A percentile compares a stretch with the other conserved stretches of the same genome.
phyloP scores from a whole-genome alignment of 208 protist genomes.

The Willaertia magna region DNA sequence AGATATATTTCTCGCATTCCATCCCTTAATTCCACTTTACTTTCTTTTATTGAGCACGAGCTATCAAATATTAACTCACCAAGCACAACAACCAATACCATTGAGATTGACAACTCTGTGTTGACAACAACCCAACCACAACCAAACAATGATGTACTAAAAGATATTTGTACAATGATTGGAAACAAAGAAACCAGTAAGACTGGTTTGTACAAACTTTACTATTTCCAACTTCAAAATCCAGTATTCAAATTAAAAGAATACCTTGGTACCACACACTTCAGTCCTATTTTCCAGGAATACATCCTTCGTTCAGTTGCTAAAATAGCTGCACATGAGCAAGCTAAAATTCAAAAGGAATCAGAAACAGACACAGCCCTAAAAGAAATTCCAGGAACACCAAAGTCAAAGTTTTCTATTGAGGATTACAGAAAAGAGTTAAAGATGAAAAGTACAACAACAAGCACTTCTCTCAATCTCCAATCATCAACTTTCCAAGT shows the following conservation, averaged over 20 bases:
- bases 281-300: conserved; percentile 17
- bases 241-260: neutral
- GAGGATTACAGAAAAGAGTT: neutral
- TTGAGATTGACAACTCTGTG: neutral
- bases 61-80: neutral
- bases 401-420: neutral
- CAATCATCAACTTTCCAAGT: too few relatives aligned
- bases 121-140: neutral
- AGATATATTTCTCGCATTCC: neutral
- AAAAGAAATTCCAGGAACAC: neutral
- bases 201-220: neutral
- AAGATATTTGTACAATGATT: neutral
- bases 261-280: neutral
- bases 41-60: conserved; percentile 21
- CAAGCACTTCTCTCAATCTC: neutral
- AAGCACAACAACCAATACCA: neutral
- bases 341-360: neutral
- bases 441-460: neutral
- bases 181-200: neutral
- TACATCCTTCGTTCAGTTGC: conserved; percentile 16
- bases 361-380: neutral
- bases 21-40: conserved; percentile 17
- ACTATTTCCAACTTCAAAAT: neutral
- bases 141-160: neutral
- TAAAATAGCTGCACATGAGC: neutral